Evolutionary conservation across 2,329 filamentous ascomycete species (phyloP).

Genomic region (Botrytis porri): DNA sequence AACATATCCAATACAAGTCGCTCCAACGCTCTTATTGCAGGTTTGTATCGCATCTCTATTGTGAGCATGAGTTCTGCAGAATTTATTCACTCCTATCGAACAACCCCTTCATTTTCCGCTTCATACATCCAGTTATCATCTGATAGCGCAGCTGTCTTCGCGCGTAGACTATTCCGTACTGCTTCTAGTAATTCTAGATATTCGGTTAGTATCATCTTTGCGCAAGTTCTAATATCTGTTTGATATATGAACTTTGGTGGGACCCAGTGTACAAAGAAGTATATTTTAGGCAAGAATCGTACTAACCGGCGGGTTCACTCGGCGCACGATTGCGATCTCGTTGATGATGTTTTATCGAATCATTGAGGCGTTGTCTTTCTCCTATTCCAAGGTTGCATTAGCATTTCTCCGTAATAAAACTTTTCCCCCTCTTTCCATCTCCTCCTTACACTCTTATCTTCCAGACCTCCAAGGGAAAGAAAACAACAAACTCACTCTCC

Average conservation of each 20-base stretch:
- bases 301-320: conserved; percentile 64
- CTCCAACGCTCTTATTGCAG: not conserved
- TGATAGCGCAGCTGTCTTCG: conserved; percentile 69
- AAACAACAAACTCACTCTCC: conserved; percentile 45
- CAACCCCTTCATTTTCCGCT: conserved; percentile 39
- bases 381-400: conserved; percentile 40
- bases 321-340: conserved; percentile 53
- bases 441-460: not conserved
- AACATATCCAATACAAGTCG: not conserved
- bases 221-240: not conserved
- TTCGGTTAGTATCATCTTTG: conserved; percentile 20
- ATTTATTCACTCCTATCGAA: conserved; percentile 21
- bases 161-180: conserved; percentile 65
- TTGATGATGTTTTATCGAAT: conserved; percentile 60
- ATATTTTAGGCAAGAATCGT: too few species aligned
- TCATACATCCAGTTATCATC: conserved; percentile 95
- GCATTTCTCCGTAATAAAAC: conserved; percentile 32
- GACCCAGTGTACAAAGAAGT: too few species aligned
- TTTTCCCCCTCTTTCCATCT: rapidly evolving
- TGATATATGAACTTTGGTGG: not conserved
- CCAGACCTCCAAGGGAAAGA: not conserved
- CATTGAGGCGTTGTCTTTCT: conserved; percentile 58
- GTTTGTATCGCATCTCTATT: not conserved
- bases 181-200: conserved; percentile 63
- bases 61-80: not conserved